Evolutionary conservation across 1,139 yeast genomes (phyloP), one percentile per base, ranked within the genome.

Genomic region (Sugiyamaella sp.): DNA sequence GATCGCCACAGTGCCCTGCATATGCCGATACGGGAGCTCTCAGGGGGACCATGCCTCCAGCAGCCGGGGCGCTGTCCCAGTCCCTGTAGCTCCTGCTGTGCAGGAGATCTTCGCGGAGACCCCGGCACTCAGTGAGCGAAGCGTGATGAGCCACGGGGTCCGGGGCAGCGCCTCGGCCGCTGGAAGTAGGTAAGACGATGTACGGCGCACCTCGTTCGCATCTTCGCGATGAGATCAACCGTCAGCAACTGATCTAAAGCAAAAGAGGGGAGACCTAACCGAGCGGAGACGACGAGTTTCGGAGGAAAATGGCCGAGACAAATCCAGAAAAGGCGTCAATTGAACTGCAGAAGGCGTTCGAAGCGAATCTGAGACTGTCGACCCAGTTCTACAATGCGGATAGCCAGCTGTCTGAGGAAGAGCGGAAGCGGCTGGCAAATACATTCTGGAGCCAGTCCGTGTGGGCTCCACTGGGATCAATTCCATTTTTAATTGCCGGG

Each of bases 331-430:
- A 37, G 32, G 19, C 32, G 2, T 39, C 44, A 38, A 16, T 27
- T 20, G 50, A 46, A 6, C 25, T 16, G 10, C 50, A 39, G 25
- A 46, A 39, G 21, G 29, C 39, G 12, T 38, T 10, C 12, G 50
- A 46, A 19, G 37, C 33, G 4, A 46, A 46, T 46, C 16, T 46
- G 17, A 38, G 44, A 37, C 27, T 39, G 25, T 27, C 50, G 2
- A 46, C 50, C 6, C 50, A 57, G 42, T 62, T 62, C 49, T 60
- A 62, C 37, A 43, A 54, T 10, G 53, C 40, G 4, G 66, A 63
- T 46, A 51, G 51, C 19, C 51, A 51, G 10, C 41, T 63, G 41
- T 40, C 50, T 10, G 14, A 49, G 5, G 63, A 57, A 3, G 55
- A 56, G 21, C 56, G 66, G 4, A n/a, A 14, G n/a, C 46, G 42